Conservation (phyloP, 2,329 filamentous ascomycete species). For the Cryphonectria parasitica region DNA sequence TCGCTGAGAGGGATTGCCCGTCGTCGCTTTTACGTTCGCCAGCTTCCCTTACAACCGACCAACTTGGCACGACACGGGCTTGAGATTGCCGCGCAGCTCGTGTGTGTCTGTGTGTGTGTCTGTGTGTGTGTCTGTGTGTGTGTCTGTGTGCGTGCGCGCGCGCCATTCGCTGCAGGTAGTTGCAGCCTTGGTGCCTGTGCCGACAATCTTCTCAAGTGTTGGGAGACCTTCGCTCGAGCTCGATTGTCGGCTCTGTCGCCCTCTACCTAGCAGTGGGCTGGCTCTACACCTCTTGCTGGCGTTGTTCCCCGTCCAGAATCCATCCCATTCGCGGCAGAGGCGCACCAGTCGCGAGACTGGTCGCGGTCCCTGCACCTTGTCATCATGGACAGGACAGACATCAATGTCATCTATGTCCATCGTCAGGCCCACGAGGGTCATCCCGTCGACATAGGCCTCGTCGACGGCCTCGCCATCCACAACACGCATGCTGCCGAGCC, state of each 20-base stretch:
- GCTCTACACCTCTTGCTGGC: conserved; percentile 15
- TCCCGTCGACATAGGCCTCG: conserved; percentile 35
- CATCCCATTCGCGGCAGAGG: conserved; percentile 49
- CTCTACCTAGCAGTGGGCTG: conserved; percentile 30
- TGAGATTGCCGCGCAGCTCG: conserved; percentile 13
- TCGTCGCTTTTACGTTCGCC: conserved; percentile 9
- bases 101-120: neutral
- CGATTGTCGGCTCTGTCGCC: conserved; percentile 27
- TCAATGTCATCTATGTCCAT: conserved; percentile 65
- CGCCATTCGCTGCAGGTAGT: conserved; percentile 12
- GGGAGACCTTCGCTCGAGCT: conserved; percentile 29
- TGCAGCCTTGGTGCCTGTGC: conserved; percentile 28
- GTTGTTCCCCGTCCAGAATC: conserved; percentile 24
- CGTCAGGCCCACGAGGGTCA: conserved; percentile 52
- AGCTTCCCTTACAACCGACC: conserved; percentile 14
- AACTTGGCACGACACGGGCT: conserved; percentile 13
- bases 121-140: no score
- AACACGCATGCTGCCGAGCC: conserved; percentile 40
- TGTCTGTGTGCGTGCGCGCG: neutral
- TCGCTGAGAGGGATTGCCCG: conserved; percentile 15
- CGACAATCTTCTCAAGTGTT: conserved; percentile 29
- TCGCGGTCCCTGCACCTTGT: conserved; percentile 52
- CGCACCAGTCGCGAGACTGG: conserved; percentile 65
- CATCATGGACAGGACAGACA: conserved; percentile 60
- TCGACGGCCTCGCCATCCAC: conserved; percentile 32